Evolutionary conservation across 768 basidiomycete genomes (phyloP).

Genomic region (Holtermannia corniformis): DNA sequence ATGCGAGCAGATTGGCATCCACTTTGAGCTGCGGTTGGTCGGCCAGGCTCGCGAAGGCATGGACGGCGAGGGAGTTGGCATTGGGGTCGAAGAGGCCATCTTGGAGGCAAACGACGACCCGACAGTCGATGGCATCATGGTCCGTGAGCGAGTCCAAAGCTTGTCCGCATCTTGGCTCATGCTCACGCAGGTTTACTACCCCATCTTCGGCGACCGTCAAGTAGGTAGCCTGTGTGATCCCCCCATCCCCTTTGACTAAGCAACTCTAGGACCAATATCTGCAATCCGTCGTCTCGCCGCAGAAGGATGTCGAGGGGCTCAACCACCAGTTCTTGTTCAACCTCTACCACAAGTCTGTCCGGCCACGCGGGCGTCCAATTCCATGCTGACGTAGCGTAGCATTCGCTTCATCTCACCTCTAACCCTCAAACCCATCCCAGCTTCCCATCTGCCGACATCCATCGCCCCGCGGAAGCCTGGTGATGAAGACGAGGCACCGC

Average conservation of each 20-base stretch:
- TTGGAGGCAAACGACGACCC: constrained; percentile 87
- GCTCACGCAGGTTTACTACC: constrained; percentile 95
- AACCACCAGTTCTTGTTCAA: constrained; percentile 82
- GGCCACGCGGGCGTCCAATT: neutral
- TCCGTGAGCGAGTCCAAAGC: constrained; percentile 39
- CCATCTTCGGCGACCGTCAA: constrained; percentile 83
- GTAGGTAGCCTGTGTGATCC: constrained; percentile 48
- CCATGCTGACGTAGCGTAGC: constrained; percentile 45
- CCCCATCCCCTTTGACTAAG: constrained; percentile 2
- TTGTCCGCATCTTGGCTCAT: neutral
- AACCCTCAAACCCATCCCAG: constrained; percentile 32
- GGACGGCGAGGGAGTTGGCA: constrained; percentile 56
- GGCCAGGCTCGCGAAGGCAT: constrained; percentile 45
- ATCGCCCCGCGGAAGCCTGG: constrained; percentile 9
- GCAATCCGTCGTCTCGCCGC: constrained; percentile 91
- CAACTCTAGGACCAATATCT: constrained; percentile 76
- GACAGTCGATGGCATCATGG: constrained; percentile 88
- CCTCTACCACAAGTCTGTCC: constrained; percentile 78
- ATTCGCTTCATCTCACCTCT: constrained; percentile 66
- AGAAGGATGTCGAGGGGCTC: constrained; percentile 95
- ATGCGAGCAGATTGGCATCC: constrained; percentile 77
- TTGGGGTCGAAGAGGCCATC: constrained; percentile 91
- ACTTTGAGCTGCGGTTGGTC: constrained; percentile 67
- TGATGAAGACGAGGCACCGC: constrained; percentile 54
- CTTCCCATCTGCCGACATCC: constrained; percentile 31